Percentiles rank a stretch among this genome's conserved stretches.
Conservation (phyloP, 768 basidiomycete species). For the Pholiota conissans region DNA sequence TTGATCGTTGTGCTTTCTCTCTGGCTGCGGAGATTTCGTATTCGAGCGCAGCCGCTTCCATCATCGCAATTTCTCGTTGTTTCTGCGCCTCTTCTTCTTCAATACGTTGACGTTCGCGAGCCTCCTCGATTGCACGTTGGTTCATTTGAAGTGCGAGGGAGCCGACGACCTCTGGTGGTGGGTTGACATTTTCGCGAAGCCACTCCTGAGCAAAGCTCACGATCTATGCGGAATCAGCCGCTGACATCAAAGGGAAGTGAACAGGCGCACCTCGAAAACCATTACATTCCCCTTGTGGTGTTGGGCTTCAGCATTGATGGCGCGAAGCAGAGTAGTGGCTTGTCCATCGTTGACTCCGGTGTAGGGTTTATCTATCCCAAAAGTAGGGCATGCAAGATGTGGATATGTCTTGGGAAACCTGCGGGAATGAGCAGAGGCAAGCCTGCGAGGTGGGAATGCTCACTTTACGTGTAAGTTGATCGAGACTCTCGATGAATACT, state of each 20-base stretch:
- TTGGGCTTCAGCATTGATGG: constrained; percentile 67
- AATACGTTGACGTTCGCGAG: constrained; percentile 47
- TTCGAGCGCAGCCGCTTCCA: constrained; percentile 6
- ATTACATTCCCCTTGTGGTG: constrained; percentile 68
- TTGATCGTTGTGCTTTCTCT: constrained; percentile 52
- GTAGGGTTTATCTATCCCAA: constrained; percentile 66
- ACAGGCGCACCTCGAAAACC: constrained; percentile 66
- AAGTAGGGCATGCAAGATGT: constrained; percentile 63
- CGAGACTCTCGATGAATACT: constrained; percentile 55
- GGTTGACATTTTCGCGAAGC: constrained; percentile 52
- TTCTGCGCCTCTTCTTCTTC: constrained; percentile 56
- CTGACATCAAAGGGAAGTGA: neutral
- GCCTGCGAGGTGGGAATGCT: constrained; percentile 21
- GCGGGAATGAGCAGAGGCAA: constrained; percentile 5
- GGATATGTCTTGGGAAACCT: constrained; percentile 87
- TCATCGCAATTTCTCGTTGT: constrained; percentile 40
- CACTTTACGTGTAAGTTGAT: constrained; percentile 74
- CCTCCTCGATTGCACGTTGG: constrained; percentile 64
- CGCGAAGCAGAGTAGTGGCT: constrained; percentile 53
- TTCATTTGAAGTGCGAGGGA: constrained; percentile 83
- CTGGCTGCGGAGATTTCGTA: constrained; percentile 30
- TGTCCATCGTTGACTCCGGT: constrained; percentile 60
- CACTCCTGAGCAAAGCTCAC: constrained; percentile 71
- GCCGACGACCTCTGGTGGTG: constrained; percentile 57
- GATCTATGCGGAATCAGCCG: constrained; percentile 41